Evolutionary conservation across 2,329 filamentous ascomycete genomes (phyloP).

Genomic region (Penicillium hordei): DNA sequence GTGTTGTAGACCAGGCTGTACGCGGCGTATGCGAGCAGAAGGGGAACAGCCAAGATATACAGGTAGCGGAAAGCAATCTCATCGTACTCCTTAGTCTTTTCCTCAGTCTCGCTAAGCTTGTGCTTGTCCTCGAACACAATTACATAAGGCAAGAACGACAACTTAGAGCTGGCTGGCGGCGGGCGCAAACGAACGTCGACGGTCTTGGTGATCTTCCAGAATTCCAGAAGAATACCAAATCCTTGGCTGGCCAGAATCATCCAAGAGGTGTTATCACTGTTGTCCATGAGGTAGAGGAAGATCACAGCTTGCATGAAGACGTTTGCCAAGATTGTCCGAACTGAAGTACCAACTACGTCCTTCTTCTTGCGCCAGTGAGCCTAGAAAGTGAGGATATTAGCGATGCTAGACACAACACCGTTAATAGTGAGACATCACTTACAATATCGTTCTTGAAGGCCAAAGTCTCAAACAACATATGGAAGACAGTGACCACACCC

Average conservation of each 20-base stretch:
- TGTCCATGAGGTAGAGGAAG: slow-evolving; percentile 95
- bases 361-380: slow-evolving; percentile 99
- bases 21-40: slow-evolving; percentile 81
- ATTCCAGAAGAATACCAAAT: slow-evolving; percentile 73
- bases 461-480: slow-evolving; percentile 92
- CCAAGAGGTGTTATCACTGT: slow-evolving; percentile 97
- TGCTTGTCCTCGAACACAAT: slow-evolving; percentile 95
- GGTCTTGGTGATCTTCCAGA: slow-evolving; percentile 95
- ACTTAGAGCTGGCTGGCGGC: slow-evolving; percentile 63
- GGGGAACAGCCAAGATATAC: slow-evolving; percentile 85
- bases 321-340: slow-evolving; percentile 93
- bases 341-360: slow-evolving; percentile 94
- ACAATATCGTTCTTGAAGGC: slow-evolving; percentile 96
- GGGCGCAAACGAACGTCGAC: slow-evolving; percentile 82
- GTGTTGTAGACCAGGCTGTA: slow-evolving; percentile 92
- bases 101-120: slow-evolving; percentile 88
- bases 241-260: slow-evolving; percentile 97
- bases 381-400: slow-evolving; percentile 28
- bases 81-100: slow-evolving; percentile 98
- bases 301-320: slow-evolving; percentile 97
- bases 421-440: slow-evolving; percentile 25
- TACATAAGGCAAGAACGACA: slow-evolving; percentile 76
- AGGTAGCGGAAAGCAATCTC: slow-evolving; percentile 97
- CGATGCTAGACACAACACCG: not conserved
- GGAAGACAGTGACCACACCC: slow-evolving; percentile 77